A percentile compares a stretch with the other conserved stretches of the same genome.
These are phyloP conservation scores for Kregervanrija fluxuum DNA, from an alignment of 805 yeast species.

Conservation along the genomic window DNA sequence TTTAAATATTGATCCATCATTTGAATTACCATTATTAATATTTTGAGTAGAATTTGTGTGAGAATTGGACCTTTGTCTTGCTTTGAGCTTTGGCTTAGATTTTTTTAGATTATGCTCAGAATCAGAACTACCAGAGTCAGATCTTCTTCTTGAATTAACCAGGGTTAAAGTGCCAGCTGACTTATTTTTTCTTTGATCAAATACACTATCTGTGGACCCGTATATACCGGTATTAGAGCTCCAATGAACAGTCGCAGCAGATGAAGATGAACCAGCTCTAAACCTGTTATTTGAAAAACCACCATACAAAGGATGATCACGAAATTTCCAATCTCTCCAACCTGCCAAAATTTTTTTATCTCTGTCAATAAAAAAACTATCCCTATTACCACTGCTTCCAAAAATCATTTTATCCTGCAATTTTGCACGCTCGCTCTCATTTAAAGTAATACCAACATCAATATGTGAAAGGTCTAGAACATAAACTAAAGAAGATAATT, in stretches of 20 bases:
- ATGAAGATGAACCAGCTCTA: constrained; percentile 4
- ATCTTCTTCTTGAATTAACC: background rate
- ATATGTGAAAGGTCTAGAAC: constrained; percentile 51
- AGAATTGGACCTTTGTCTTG: background rate
- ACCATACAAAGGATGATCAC: constrained; percentile 60
- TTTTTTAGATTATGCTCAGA: background rate
- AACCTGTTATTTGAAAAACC: constrained; percentile 4
- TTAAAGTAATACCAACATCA: constrained; percentile 31
- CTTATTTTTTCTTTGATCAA: background rate
- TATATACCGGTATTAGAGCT: background rate
- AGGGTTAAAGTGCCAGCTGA: background rate
- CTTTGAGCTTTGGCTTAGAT: background rate
- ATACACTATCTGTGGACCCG: background rate
- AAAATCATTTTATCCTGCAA: constrained; percentile 13
- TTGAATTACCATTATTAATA: background rate
- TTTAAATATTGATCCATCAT: background rate
- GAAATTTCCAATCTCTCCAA: constrained; percentile 89
- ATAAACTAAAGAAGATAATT: constrained; percentile 50
- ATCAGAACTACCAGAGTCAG: constrained; percentile 2
- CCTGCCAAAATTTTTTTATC: constrained; percentile 49
- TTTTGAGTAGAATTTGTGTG: background rate
- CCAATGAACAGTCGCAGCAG: constrained; percentile 1
- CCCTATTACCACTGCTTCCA: constrained; percentile 10
- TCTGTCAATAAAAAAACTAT: constrained; percentile 5
- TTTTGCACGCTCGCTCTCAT: constrained; percentile 12